Evolutionary conservation across 805 yeast species (phyloP).

Genomic region (Starmerella cellae): DNA sequence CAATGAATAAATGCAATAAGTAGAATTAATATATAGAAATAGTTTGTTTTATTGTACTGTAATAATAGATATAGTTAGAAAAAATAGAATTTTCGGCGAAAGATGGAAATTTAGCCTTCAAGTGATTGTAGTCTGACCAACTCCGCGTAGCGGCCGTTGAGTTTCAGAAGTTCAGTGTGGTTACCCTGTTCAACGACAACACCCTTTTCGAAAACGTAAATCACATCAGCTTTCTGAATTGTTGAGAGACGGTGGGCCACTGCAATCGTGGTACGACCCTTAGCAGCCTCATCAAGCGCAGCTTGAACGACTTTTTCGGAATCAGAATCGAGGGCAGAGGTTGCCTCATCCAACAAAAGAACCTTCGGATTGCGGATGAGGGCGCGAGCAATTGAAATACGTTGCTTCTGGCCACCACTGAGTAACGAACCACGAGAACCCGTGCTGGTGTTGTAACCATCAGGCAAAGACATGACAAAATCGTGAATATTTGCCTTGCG

Average conservation of each 20-base stretch:
- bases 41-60: no score
- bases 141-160: conserved; percentile 30
- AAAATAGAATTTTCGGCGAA: background rate
- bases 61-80: background rate
- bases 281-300: conserved; percentile 55
- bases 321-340: conserved; percentile 51
- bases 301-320: conserved; percentile 67
- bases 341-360: conserved; percentile 55
- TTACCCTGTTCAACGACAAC: conserved; percentile 46
- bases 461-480: conserved; percentile 42
- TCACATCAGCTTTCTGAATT: conserved; percentile 47
- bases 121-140: conserved; percentile 31
- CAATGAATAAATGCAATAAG: no score
- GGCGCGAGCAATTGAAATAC: conserved; percentile 65
- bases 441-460: conserved; percentile 45
- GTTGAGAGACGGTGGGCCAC: conserved; percentile 76
- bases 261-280: conserved; percentile 64
- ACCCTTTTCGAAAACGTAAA: conserved; percentile 51
- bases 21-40: no score
- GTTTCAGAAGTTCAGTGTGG: conserved; percentile 36
- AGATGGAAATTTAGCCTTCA: conserved; percentile 17
- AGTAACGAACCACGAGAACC: conserved; percentile 46
- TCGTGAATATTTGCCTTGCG: conserved; percentile 46
- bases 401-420: conserved; percentile 68
- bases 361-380: conserved; percentile 52